phyloP scores from a whole-genome alignment of 208 protist species.

The Leishmania tarentolae region DNA sequence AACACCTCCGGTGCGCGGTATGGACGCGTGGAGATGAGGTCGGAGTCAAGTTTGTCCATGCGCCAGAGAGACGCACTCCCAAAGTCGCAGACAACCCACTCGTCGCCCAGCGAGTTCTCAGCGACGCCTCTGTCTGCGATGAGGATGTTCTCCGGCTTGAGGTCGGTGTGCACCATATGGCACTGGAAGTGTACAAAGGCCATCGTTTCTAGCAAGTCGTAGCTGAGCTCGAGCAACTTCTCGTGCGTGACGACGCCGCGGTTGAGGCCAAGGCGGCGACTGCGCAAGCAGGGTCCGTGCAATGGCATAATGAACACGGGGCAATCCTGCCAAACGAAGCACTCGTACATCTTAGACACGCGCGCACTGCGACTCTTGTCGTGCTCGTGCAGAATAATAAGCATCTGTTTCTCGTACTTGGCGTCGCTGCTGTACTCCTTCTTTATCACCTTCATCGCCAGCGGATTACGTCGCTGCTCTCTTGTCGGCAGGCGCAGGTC shows the following conservation, averaged over 20 bases:
- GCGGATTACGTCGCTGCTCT: slow-evolving; percentile 21
- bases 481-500: slow-evolving; percentile 28
- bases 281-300: slow-evolving; percentile 74
- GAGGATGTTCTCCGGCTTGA: slow-evolving; percentile 98
- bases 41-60: slow-evolving; percentile 67
- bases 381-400: slow-evolving; percentile 57
- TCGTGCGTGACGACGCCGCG: slow-evolving; percentile 59
- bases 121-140: slow-evolving; percentile 59
- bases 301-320: slow-evolving; percentile 86
- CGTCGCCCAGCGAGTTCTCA: slow-evolving; percentile 49
- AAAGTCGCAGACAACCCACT: slow-evolving; percentile 89
- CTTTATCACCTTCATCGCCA: slow-evolving; percentile 88
- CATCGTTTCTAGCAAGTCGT: slow-evolving; percentile 79
- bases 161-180: slow-evolving; percentile 95
- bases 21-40: slow-evolving; percentile 89
- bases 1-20: slow-evolving; percentile 93
- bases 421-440: slow-evolving; percentile 80
- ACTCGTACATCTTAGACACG: slow-evolving; percentile 73
- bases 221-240: slow-evolving; percentile 59
- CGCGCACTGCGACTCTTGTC: slow-evolving; percentile 34
- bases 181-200: slow-evolving; percentile 82
- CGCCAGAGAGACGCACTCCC: slow-evolving; percentile 83
- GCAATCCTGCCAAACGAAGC: slow-evolving; percentile 72
- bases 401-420: slow-evolving; percentile 80
- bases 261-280: slow-evolving; percentile 62